These are phyloP conservation scores for Mortierella sp. DNA, from an alignment of 371 early-diverging fungal species.

Conservation along the genomic window DNA sequence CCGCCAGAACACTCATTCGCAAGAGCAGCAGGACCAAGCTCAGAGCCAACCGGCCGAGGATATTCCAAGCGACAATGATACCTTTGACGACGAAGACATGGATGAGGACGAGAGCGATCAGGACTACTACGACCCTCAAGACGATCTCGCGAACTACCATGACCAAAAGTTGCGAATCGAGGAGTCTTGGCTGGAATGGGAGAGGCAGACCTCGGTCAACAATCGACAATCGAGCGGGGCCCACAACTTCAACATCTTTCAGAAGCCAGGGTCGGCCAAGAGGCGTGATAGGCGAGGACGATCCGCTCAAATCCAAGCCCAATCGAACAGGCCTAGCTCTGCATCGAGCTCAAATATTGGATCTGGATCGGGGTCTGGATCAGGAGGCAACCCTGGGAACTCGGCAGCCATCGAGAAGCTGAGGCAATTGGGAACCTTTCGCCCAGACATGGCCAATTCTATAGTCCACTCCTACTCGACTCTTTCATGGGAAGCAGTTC, in stretches of 20 bases:
- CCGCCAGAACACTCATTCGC: background rate
- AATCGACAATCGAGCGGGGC: conserved; percentile 24
- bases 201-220: conserved; percentile 31
- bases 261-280: conserved; percentile 39
- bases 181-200: conserved; percentile 57
- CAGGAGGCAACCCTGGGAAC: conserved; percentile 1
- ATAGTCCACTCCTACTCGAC: conserved; percentile 46
- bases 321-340: conserved; percentile 13
- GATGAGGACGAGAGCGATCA: conserved; percentile 26
- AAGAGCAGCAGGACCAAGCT: conserved; percentile 7
- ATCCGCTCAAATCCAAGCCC: conserved; percentile 10
- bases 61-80: background rate
- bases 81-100: conserved; percentile 15
- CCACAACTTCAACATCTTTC: conserved; percentile 25
- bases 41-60: background rate
- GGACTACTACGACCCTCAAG: conserved; percentile 52
- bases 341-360: conserved; percentile 19
- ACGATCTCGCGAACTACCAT: conserved; percentile 36
- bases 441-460: conserved; percentile 42
- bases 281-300: conserved; percentile 36
- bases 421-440: conserved; percentile 26
- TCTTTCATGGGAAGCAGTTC: conserved; percentile 40
- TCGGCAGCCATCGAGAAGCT: conserved; percentile 25
- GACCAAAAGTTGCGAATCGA: conserved; percentile 52
- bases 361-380: conserved; percentile 30